Conservation (phyloP, 768 basidiomycete genomes). For the Suillus subalutaceus region DNA sequence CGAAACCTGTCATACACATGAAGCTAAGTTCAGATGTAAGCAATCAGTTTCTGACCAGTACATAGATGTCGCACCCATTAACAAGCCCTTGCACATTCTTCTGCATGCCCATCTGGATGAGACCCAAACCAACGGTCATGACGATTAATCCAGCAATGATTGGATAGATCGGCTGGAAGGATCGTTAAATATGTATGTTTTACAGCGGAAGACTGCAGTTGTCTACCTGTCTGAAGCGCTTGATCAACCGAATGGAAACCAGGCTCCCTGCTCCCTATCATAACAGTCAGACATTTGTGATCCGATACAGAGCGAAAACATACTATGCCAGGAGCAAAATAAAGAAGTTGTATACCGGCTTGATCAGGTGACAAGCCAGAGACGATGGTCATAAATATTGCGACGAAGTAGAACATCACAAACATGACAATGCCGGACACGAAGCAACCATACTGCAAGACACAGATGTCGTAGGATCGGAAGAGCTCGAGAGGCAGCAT, state of each 20-base stretch:
- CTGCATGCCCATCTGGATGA: constrained; percentile 46
- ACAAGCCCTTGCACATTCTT: constrained; percentile 36
- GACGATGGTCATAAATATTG: constrained; percentile 55
- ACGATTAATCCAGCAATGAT: constrained; percentile 42
- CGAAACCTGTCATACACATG: constrained; percentile 47
- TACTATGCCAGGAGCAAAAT: constrained; percentile 53
- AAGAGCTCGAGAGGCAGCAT: constrained; percentile 53
- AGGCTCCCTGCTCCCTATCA: constrained; percentile 42
- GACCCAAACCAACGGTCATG: constrained; percentile 43
- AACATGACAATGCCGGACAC: constrained; percentile 51
- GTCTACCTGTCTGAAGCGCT: constrained; percentile 38
- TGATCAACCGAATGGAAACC: constrained; percentile 38
- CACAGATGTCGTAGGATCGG: constrained; percentile 43
- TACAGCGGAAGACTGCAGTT: neutral
- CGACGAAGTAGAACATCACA: constrained; percentile 57
- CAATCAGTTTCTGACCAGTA: neutral
- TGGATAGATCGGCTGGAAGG: constrained; percentile 42
- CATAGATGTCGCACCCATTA: constrained; percentile 34
- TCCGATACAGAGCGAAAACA: constrained; percentile 12
- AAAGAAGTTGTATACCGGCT: constrained; percentile 53
- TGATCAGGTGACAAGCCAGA: constrained; percentile 40
- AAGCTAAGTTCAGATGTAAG: constrained; percentile 30
- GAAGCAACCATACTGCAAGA: constrained; percentile 40
- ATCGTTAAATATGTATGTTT: neutral
- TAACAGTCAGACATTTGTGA: neutral